Percentiles rank a stretch among this genome's conserved stretches.
Evolutionary conservation across 257 asterid species (phyloP).

Genomic region (Solanum sparsipilum): DNA sequence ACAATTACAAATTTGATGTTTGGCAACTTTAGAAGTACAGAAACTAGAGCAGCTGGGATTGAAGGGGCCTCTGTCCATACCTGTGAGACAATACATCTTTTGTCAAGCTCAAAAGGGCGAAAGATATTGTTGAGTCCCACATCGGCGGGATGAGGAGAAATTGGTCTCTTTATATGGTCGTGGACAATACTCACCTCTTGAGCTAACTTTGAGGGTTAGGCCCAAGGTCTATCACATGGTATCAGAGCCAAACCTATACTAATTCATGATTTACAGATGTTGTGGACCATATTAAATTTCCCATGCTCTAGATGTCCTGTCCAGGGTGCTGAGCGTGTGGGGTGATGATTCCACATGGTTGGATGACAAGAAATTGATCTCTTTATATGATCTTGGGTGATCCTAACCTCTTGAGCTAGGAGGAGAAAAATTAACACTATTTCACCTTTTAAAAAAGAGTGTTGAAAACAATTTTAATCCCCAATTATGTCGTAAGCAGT

Average conservation of each 20-base stretch:
- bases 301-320: background rate
- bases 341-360: background rate
- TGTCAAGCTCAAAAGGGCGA: background rate
- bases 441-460: background rate
- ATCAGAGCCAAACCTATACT: background rate
- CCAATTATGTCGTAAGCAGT: background rate
- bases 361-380: background rate
- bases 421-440: background rate
- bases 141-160: background rate
- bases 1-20: constrained; percentile 37
- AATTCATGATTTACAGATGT: background rate
- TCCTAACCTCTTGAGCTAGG: background rate
- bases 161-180: background rate
- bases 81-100: constrained; percentile 13
- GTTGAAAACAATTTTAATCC: background rate
- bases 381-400: background rate
- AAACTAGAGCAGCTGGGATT: constrained; percentile 64
- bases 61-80: constrained; percentile 60
- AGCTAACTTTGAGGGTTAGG: background rate
- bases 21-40: constrained; percentile 70
- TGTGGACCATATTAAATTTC: background rate
- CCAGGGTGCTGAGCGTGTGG: background rate
- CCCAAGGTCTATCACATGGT: background rate
- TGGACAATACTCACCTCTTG: background rate
- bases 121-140: background rate